Evolutionary conservation across 805 yeast genomes (phyloP), one percentile per base, ranked within the genome.

Genomic region (Saccharomycopsis schoenii): DNA sequence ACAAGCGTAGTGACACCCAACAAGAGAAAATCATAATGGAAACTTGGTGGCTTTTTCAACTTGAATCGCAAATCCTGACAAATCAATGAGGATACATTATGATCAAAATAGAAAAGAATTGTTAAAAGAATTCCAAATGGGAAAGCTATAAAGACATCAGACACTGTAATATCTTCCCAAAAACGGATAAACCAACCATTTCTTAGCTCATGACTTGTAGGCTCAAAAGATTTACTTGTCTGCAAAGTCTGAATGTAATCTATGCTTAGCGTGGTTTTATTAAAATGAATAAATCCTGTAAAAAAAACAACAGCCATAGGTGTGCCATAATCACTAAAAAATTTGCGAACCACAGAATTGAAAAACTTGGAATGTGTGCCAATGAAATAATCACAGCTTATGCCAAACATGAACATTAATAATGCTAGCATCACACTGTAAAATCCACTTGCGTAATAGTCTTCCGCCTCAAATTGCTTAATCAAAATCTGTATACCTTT

Each of bases 101-200:
- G 99, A 73, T 93, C 99, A 72, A 92, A 94, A 72, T 90, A 93
- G 73, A 94, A 93, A 57, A 93, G 74, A 57, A 86, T 80, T 0
- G 98, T 90, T 54, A 94, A 74, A 56, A 94, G 77, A 1, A 94
- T 73, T 0, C 96, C 98, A 78, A 93, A 94, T 0, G 99, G 99
- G 8, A 94, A 71, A 0, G 99, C 98, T 42, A 94, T 72, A 69
- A 94, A 94, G 0, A 93, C 84, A 66, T 91, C 83, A 1, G 85
- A 84, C 1, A 86, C 90, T 0, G 85, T 69, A 1, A 88, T 80
- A 57, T 80, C 80, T 57, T 71, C 65, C 94, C 94, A 88, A 69
- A 88, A 88, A 62, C 85, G 82, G 14, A 88, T 83, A 68, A 88
- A 84, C 96, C 96, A 88, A 11, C 89, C 88, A 60, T 79, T 80